These are phyloP conservation scores for Cyclotella atomus DNA, from an alignment of 108 stramenopile genomes.

Conservation along the genomic window DNA sequence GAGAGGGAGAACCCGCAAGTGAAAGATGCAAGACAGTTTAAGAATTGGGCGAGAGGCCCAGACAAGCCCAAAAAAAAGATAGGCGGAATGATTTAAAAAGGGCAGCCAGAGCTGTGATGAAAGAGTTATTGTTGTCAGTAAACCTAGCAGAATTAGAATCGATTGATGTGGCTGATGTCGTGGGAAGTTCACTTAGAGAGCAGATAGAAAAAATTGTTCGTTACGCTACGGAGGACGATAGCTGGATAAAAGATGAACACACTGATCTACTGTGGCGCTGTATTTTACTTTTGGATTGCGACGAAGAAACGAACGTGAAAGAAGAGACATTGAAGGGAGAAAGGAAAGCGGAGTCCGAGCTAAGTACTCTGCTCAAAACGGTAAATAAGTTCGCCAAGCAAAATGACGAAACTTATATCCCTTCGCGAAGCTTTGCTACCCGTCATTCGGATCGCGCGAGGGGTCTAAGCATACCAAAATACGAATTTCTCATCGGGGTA, in stretches of 20 bases:
- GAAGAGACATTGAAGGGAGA: background rate
- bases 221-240: background rate
- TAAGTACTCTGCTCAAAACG: background rate
- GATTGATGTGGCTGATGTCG: background rate
- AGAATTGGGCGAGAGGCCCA: too few relatives aligned
- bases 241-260: background rate
- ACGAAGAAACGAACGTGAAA: background rate
- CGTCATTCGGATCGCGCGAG: background rate
- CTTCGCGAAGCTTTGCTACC: background rate
- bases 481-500: background rate
- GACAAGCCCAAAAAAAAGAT: too few relatives aligned
- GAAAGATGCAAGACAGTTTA: too few relatives aligned
- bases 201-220: background rate
- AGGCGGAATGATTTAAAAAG: too few relatives aligned
- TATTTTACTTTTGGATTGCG: background rate
- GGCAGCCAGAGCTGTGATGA: background rate
- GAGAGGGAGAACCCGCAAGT: too few relatives aligned
- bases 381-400: too few relatives aligned
- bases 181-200: background rate
- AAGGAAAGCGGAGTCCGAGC: background rate
- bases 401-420: background rate
- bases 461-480: background rate
- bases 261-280: background rate
- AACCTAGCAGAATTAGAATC: background rate
- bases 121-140: background rate